Evolutionary conservation across 2,329 filamentous ascomycete species (phyloP).

Genomic region (Ophiostoma quercus): DNA sequence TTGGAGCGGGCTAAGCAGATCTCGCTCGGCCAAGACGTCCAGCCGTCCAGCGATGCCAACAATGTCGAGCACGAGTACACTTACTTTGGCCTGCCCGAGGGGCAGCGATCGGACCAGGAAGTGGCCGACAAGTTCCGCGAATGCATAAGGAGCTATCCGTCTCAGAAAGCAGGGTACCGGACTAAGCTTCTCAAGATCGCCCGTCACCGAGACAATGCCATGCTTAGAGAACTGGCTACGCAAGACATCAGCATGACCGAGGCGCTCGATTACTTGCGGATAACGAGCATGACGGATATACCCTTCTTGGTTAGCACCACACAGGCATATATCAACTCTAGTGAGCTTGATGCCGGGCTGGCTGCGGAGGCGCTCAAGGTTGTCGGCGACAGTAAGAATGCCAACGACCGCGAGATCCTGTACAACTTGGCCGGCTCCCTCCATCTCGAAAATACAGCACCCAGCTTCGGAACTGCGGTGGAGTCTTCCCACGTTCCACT

Average conservation of each 20-base stretch:
- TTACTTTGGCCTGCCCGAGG: conserved; percentile 29
- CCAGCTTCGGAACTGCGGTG: not conserved
- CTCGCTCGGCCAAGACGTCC: conserved; percentile 24
- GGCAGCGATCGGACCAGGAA: conserved; percentile 25
- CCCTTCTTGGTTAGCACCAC: not conserved
- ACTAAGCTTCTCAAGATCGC: conserved; percentile 32
- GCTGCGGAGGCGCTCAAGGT: conserved; percentile 10
- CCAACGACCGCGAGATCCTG: not conserved
- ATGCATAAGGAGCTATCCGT: conserved; percentile 29
- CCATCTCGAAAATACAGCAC: not conserved
- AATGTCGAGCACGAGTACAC: conserved; percentile 27
- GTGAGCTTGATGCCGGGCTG: not conserved
- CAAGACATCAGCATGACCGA: conserved; percentile 33
- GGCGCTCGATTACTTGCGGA: conserved; percentile 28
- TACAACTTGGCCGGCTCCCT: not conserved
- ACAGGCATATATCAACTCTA: conserved; percentile 5
- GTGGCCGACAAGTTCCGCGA: conserved; percentile 30
- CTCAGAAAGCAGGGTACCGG: conserved; percentile 30
- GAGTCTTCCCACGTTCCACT: conserved; percentile 35
- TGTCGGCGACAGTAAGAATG: not conserved
- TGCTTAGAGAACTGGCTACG: conserved; percentile 24
- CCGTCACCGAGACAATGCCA: conserved; percentile 28
- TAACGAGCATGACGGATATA: not conserved
- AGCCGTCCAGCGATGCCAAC: not conserved
- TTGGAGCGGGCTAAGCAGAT: conserved; percentile 26